phyloP scores from a whole-genome alignment of 2,329 filamentous ascomycete genomes.

The Penicillium italicum region DNA sequence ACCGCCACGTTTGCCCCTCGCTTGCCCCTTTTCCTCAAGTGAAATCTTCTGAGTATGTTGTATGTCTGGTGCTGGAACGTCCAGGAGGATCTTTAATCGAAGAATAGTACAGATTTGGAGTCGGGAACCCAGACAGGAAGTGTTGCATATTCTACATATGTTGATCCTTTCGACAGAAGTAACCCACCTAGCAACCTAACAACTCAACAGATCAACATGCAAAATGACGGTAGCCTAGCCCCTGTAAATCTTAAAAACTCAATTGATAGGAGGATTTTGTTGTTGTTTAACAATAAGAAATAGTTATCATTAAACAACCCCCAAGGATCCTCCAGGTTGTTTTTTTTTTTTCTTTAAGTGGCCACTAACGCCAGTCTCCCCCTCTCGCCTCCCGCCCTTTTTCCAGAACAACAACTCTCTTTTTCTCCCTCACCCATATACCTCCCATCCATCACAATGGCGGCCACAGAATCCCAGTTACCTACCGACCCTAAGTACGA shows the following conservation, averaged over 20 bases:
- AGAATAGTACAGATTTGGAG: background rate
- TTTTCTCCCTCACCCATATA: conserved; percentile 8
- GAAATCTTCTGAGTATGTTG: too few relatives aligned
- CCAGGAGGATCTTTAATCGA: background rate
- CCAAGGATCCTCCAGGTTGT: background rate
- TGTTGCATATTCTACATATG: background rate
- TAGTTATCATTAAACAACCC: background rate
- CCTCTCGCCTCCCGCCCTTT: conserved; percentile 21
- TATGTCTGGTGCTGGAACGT: background rate
- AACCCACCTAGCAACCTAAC: background rate
- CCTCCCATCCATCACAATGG: conserved; percentile 28
- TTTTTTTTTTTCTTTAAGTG: conserved; percentile 15
- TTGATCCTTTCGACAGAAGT: background rate
- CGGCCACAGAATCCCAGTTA: conserved; percentile 33
- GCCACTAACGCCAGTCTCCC: conserved; percentile 21
- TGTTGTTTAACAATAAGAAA: background rate
- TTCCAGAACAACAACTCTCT: conserved; percentile 11
- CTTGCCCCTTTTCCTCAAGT: conserved; percentile 1
- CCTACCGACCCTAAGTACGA: conserved; percentile 85
- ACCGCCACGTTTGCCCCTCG: conserved; percentile 13
- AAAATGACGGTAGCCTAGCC: background rate
- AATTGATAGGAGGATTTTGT: background rate
- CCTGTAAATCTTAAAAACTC: background rate
- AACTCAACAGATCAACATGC: background rate
- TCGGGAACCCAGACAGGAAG: background rate